Conservation (phyloP, 1,284 basidiomycete species). For the Trametes pubescens region DNA sequence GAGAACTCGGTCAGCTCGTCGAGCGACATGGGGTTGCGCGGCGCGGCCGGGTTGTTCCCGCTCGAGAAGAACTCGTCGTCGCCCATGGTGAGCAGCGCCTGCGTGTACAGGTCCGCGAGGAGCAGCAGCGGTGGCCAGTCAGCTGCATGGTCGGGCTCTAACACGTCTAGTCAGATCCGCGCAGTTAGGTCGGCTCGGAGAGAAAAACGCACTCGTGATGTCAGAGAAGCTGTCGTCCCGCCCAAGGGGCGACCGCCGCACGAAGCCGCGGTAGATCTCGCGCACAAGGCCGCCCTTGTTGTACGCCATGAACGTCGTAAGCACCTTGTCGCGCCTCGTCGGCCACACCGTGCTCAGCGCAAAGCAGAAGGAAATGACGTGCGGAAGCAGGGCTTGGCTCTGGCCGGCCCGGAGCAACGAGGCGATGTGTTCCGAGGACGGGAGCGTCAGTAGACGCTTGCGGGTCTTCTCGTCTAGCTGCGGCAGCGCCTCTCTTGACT, state of each 20-base stretch:
- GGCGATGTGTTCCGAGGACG: constrained; percentile 57
- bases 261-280: constrained; percentile 76
- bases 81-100: constrained; percentile 89
- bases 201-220: constrained; percentile 49
- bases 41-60: constrained; percentile 37
- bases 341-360: constrained; percentile 68
- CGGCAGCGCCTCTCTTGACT: constrained; percentile 44
- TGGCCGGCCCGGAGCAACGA: constrained; percentile 54
- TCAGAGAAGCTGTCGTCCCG: constrained; percentile 55
- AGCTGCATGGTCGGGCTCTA: constrained; percentile 54
- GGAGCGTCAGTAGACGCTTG: constrained; percentile 61
- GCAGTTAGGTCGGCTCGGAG: not conserved
- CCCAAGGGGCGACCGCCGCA: constrained; percentile 66
- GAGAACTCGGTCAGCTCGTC: constrained; percentile 85
- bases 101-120: constrained; percentile 85
- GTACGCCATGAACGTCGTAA: constrained; percentile 57
- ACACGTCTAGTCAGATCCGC: not conserved
- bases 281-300: constrained; percentile 70
- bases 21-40: constrained; percentile 79
- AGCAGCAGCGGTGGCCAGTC: constrained; percentile 80
- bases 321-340: constrained; percentile 58
- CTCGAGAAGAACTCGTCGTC: constrained; percentile 95
- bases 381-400: constrained; percentile 50
- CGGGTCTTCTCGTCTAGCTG: constrained; percentile 62
- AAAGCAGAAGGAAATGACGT: constrained; percentile 60